Conservation (phyloP, 495 filamentous ascomycete genomes). For the Hamigera avellanea region DNA sequence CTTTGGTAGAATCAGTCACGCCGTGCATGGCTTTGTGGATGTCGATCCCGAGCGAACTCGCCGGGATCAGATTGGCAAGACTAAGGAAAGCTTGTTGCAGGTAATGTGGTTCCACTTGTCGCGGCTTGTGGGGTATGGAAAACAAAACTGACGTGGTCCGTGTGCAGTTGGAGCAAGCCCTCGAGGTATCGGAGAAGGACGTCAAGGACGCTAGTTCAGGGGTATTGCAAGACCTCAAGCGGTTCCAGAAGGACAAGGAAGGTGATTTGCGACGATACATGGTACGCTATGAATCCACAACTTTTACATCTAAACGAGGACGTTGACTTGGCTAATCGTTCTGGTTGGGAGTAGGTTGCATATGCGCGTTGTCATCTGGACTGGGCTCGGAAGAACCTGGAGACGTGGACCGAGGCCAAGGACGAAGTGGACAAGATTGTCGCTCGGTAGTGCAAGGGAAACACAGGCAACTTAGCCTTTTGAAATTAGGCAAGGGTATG, state of each 20-base stretch:
- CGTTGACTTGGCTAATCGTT: constrained; percentile 8
- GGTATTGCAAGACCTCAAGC: constrained; percentile 75
- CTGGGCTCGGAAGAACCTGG: constrained; percentile 95
- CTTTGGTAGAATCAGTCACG: constrained; percentile 90
- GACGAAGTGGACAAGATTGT: constrained; percentile 88
- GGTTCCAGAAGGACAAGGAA: constrained; percentile 92
- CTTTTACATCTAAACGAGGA: constrained; percentile 3
- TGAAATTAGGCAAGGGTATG: neutral
- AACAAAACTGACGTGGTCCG: constrained; percentile 4
- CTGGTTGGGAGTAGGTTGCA: constrained; percentile 77
- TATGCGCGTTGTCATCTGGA: constrained; percentile 92
- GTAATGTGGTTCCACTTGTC: constrained; percentile 20
- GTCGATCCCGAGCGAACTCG: constrained; percentile 88
- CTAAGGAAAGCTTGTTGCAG: constrained; percentile 59
- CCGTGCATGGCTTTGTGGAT: constrained; percentile 90
- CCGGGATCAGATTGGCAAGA: constrained; percentile 90
- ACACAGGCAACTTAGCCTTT: neutral
- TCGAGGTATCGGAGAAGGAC: constrained; percentile 76
- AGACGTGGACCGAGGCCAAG: constrained; percentile 91
- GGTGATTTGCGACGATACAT: constrained; percentile 88
- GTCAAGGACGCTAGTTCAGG: constrained; percentile 82
- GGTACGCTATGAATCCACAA: constrained; percentile 43
- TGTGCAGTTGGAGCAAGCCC: constrained; percentile 75
- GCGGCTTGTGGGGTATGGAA: neutral
- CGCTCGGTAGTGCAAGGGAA: constrained; percentile 32